Percentiles rank a stretch among this genome's conserved stretches.
These are phyloP conservation scores for Allomyces macrogynus DNA, from an alignment of 192 early-diverging fungal species.

Conservation along the genomic window DNA sequence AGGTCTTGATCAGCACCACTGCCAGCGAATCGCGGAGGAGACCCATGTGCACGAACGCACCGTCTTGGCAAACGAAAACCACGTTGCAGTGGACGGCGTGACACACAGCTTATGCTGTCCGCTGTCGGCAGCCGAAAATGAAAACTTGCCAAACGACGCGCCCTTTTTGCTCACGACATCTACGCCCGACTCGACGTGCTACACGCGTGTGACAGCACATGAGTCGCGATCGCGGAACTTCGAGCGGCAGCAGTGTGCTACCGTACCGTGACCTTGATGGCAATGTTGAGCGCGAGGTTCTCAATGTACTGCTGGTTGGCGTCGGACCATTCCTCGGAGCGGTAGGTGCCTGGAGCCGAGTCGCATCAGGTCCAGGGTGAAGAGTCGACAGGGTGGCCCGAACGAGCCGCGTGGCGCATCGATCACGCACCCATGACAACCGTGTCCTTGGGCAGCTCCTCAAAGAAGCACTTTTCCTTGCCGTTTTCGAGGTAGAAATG, in stretches of 20 bases:
- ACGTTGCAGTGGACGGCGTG: conserved; percentile 35
- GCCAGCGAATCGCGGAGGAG: too few relatives aligned
- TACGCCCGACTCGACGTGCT: too few relatives aligned
- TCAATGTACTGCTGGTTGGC: conserved; percentile 30
- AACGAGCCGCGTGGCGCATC: conserved; percentile 11
- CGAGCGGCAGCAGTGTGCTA: conserved; percentile 2
- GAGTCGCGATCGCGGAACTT: neutral
- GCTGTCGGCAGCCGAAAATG: conserved; percentile 70
- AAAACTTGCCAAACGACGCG: conserved; percentile 52
- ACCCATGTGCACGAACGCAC: conserved; percentile 14
- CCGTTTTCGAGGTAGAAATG: conserved; percentile 83
- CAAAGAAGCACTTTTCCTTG: conserved; percentile 80
- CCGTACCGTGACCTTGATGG: conserved; percentile 52
- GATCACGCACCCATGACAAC: conserved; percentile 44
- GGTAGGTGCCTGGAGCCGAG: conserved; percentile 31
- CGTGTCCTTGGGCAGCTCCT: conserved; percentile 80
- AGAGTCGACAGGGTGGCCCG: neutral
- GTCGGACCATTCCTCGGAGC: conserved; percentile 61
- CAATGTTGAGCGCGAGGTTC: conserved; percentile 39
- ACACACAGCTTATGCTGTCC: conserved; percentile 88
- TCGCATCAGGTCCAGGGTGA: too few relatives aligned
- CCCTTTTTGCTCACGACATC: conserved; percentile 59
- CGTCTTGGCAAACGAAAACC: conserved; percentile 47
- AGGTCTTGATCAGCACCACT: too few relatives aligned
- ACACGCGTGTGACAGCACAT: too few relatives aligned